Base-by-base conservation (phyloP, 257 asterid species). In the Gentiana macrophylla region DNA sequence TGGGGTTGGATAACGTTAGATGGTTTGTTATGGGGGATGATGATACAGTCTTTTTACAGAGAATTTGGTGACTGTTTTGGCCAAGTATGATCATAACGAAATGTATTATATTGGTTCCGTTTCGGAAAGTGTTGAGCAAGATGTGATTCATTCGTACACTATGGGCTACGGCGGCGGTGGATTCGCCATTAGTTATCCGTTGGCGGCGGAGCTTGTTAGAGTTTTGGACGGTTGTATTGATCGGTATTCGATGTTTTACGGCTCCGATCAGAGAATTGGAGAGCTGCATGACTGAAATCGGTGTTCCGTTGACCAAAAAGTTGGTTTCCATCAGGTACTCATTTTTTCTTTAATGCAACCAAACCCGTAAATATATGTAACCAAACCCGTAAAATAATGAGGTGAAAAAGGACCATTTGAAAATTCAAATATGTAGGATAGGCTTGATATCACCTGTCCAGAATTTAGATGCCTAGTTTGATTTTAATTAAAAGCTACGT, bases 11-110 rank as follows among this genome's bases (percentile, higher is more conserved):
- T 5, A 53, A 79, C 8, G 93, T 83, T 57, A 61, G 96, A 67
- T 91, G 98, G 98, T 84, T 91, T 9, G 95, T 84, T 1, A 81
- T 91, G 95, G 98, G 97, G 0, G 98, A 91, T 8, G 98, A 91
- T 32, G 98, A 91, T 50, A 91, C 98, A 1, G 75, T 87, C 5
- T 91, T 87, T 83, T 87, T 56, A 55, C 79, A 0, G 88, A 83
- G 81, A 91, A 91, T 77, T 65, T 91, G 74, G 76, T 80, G 59
- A 66, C 67, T 0, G 71, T 81, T 6, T 37, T 91, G 51, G 54
- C 60, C 1, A 84, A 74, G 52, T 91, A 84, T 5, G 98, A 87
- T 60, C 81, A 91, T 45, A 62, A 58, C 4, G 57, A 83, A 57
- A 79, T 84, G 92, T 79, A 76, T 52, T 87, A 91, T 56, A 74